Percentiles rank a stretch among this genome's conserved stretches.
Evolutionary conservation across 2,329 filamentous ascomycete genomes (phyloP).

Genomic region (Colletotrichum shisoi): DNA sequence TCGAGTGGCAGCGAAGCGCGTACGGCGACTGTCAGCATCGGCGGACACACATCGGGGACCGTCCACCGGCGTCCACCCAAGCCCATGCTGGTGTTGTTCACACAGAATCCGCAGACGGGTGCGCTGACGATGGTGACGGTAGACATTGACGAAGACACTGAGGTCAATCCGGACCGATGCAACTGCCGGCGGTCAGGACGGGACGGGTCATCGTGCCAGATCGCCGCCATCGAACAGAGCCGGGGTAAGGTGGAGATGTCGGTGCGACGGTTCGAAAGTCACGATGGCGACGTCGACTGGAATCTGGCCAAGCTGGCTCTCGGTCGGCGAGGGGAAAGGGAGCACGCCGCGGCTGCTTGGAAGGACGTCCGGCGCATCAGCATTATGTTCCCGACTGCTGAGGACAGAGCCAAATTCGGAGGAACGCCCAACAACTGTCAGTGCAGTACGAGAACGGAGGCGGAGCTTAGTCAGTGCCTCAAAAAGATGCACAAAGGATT

Average conservation of each 20-base stretch:
- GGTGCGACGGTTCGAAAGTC: constrained; percentile 45
- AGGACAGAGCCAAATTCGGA: constrained; percentile 42
- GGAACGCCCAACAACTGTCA: constrained; percentile 44
- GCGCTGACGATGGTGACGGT: constrained; percentile 45
- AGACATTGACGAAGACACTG: constrained; percentile 47
- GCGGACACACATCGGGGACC: constrained; percentile 44
- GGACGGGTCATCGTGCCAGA: constrained; percentile 40
- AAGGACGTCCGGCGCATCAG: constrained; percentile 46
- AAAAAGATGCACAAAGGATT: constrained; percentile 43
- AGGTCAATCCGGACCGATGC: constrained; percentile 48
- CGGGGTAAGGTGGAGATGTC: constrained; percentile 42
- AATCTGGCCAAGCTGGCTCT: constrained; percentile 46
- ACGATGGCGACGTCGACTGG: constrained; percentile 42
- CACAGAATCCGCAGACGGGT: constrained; percentile 40
- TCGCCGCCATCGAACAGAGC: constrained; percentile 42
- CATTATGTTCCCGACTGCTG: constrained; percentile 44
- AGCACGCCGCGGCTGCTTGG: constrained; percentile 39
- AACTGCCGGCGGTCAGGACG: constrained; percentile 46
- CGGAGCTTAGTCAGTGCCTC: constrained; percentile 43
- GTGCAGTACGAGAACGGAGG: constrained; percentile 43
- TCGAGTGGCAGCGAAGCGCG: constrained; percentile 37
- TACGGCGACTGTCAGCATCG: constrained; percentile 39
- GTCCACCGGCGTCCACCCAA: constrained; percentile 47
- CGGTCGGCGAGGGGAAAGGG: constrained; percentile 24
- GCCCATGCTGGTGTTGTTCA: constrained; percentile 50